A percentile compares a stretch with the other conserved stretches of the same genome.
Conservation (phyloP, 805 yeast genomes). For the Candida broadrunensis region DNA sequence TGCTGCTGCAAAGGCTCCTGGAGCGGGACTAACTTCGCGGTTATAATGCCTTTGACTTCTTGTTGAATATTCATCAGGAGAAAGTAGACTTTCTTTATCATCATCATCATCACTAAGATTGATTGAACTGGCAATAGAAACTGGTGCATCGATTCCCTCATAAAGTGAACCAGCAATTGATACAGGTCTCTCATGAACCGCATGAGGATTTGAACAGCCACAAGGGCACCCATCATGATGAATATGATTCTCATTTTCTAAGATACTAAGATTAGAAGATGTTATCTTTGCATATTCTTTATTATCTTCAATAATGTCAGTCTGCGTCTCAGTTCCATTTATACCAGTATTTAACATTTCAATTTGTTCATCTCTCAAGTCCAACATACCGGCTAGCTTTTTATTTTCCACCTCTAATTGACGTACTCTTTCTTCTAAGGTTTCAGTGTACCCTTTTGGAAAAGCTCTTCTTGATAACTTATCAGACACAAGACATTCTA, state of each 20-base stretch:
- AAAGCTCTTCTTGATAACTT: conserved; percentile 81
- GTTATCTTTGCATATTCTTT: conserved; percentile 8
- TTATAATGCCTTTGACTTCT: conserved; percentile 1
- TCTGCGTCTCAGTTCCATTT: neutral
- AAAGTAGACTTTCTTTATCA: conserved; percentile 27
- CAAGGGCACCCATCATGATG: conserved; percentile 48
- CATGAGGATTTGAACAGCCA: conserved; percentile 54
- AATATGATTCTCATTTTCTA: conserved; percentile 11
- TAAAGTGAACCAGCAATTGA: conserved; percentile 63
- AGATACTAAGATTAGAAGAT: conserved; percentile 9
- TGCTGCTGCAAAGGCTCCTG: conserved; percentile 68
- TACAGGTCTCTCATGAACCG: conserved; percentile 62
- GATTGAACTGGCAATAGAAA: conserved; percentile 30
- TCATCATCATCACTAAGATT: conserved; percentile 48
- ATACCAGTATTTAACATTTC: conserved; percentile 27
- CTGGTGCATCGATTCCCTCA: conserved; percentile 26
- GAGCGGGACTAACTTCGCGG: conserved; percentile 63
- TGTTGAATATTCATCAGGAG: conserved; percentile 22
- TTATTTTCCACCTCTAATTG: conserved; percentile 81
- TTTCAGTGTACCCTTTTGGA: conserved; percentile 91
- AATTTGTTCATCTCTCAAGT: conserved; percentile 61
- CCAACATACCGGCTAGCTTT: conserved; percentile 60
- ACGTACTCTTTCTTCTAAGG: conserved; percentile 82
- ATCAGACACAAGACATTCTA: conserved; percentile 86
- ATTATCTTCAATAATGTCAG: neutral